Evolutionary conservation across 2,329 filamentous ascomycete genomes (phyloP).

Genomic region (Paramyrothecium sp.): DNA sequence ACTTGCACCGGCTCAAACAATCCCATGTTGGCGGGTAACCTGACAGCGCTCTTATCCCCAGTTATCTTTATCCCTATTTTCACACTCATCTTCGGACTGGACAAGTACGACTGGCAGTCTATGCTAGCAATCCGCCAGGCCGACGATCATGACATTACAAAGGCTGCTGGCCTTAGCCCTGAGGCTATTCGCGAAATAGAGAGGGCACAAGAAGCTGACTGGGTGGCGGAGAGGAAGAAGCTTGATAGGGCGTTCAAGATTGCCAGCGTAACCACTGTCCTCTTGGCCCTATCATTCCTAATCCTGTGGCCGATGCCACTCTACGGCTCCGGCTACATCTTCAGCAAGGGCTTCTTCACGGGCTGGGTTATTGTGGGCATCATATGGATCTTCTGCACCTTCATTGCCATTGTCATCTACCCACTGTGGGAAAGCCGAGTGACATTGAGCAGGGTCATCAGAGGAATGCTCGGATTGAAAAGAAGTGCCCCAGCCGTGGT

Average conservation of each 20-base stretch:
- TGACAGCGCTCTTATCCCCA: conserved; percentile 75
- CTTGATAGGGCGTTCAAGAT: conserved; percentile 51
- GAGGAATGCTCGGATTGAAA: neutral
- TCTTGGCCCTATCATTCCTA: conserved; percentile 63
- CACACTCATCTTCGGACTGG: conserved; percentile 54
- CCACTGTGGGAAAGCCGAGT: conserved; percentile 75
- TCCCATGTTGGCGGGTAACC: conserved; percentile 84
- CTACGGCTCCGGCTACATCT: conserved; percentile 76
- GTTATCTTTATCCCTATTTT: conserved; percentile 71
- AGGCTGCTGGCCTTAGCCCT: conserved; percentile 51
- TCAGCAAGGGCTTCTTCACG: conserved; percentile 60
- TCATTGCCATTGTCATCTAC: conserved; percentile 73
- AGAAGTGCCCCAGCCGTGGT: neutral
- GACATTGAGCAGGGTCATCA: conserved; percentile 35
- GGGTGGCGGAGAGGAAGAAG: conserved; percentile 44
- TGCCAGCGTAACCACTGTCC: conserved; percentile 28
- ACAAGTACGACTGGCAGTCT: conserved; percentile 81
- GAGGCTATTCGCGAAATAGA: conserved; percentile 20
- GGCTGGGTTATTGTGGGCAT: conserved; percentile 71
- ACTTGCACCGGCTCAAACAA: conserved; percentile 75
- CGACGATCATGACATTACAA: conserved; percentile 73
- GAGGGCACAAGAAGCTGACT: conserved; percentile 24
- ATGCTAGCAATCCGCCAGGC: conserved; percentile 77
- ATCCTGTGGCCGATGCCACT: conserved; percentile 92
- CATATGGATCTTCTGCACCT: conserved; percentile 69